Conservation (phyloP, 2,329 filamentous ascomycete species). For the Diplodia intermedia region DNA sequence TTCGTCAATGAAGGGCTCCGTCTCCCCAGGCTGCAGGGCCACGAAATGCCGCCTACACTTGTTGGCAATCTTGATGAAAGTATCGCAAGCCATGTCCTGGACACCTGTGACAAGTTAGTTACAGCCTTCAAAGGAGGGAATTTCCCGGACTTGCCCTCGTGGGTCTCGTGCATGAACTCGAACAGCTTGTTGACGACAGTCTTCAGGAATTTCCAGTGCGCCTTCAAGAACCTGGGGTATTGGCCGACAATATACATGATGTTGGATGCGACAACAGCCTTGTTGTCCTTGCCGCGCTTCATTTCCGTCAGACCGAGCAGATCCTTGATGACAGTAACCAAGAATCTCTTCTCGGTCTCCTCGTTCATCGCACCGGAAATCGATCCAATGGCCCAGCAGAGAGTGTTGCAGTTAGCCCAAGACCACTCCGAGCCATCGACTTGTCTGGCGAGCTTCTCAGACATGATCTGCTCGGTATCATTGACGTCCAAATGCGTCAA, state of each 20-base stretch:
- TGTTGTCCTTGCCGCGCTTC: constrained; percentile 99
- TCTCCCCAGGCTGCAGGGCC: constrained; percentile 90
- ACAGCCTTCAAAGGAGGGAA: background rate
- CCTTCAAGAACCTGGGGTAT: constrained; percentile 97
- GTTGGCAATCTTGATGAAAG: constrained; percentile 99
- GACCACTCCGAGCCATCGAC: constrained; percentile 98
- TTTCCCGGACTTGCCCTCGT: constrained; percentile 72
- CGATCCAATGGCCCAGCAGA: constrained; percentile 99
- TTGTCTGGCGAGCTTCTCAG: constrained; percentile 93
- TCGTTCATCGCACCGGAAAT: constrained; percentile 99
- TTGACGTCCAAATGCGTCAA: constrained; percentile 96
- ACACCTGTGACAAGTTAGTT: constrained; percentile 66
- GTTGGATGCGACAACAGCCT: constrained; percentile 97
- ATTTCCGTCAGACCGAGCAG: constrained; percentile 95
- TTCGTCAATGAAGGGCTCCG: constrained; percentile 96
- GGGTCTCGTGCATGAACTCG: constrained; percentile 99
- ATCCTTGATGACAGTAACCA: constrained; percentile 99
- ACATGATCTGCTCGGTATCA: constrained; percentile 99
- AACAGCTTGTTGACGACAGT: constrained; percentile 99
- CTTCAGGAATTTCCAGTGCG: constrained; percentile 99
- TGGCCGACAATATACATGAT: constrained; percentile 99
- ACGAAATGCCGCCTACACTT: constrained; percentile 98
- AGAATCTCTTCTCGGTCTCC: constrained; percentile 97
- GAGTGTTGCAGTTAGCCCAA: constrained; percentile 99
- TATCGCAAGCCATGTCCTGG: constrained; percentile 99